Evolutionary conservation across 225 moss, liverwort and hornwort species (phyloP).

Genomic region (Takakia lepidozioides): DNA sequence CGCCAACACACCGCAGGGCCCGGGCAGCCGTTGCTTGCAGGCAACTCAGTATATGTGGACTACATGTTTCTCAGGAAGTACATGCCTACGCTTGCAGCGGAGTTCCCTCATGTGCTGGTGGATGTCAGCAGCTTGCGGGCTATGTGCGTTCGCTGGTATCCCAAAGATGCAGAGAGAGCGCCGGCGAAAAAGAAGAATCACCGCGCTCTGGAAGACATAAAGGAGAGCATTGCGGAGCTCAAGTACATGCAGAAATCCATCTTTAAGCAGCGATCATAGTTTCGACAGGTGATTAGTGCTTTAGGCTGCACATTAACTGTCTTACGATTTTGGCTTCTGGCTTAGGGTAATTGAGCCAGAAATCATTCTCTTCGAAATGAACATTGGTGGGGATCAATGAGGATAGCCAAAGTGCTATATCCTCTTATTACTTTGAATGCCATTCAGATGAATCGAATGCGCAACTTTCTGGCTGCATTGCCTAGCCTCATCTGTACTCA

Average conservation of each 20-base stretch:
- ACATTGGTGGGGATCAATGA: no score
- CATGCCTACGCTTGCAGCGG: slow-evolving; percentile 77
- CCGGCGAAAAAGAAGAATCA: slow-evolving; percentile 74
- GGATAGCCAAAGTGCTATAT: no score
- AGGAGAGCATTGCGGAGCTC: slow-evolving; percentile 89
- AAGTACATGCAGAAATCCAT: slow-evolving; percentile 65
- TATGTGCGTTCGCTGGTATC: slow-evolving; percentile 85
- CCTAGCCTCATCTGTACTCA: no score
- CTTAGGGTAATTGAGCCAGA: no score
- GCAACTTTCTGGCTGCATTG: no score
- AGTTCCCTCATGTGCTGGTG: slow-evolving; percentile 85
- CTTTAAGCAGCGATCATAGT: slow-evolving; percentile 71
- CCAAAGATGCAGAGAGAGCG: slow-evolving; percentile 62
- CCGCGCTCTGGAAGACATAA: slow-evolving; percentile 82
- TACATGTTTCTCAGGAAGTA: slow-evolving; percentile 81
- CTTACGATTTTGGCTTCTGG: no score
- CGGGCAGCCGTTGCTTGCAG: slow-evolving; percentile 62
- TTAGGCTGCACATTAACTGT: no score
- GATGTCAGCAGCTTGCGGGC: slow-evolving; percentile 91
- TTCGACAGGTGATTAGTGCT: no score
- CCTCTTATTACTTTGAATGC: no score
- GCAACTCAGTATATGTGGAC: slow-evolving; percentile 89
- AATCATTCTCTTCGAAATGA: no score
- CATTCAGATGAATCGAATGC: no score
- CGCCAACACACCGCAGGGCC: slow-evolving; percentile 46